Conservation (phyloP, 2,329 filamentous ascomycete genomes). For the Botrytis medusae region DNA sequence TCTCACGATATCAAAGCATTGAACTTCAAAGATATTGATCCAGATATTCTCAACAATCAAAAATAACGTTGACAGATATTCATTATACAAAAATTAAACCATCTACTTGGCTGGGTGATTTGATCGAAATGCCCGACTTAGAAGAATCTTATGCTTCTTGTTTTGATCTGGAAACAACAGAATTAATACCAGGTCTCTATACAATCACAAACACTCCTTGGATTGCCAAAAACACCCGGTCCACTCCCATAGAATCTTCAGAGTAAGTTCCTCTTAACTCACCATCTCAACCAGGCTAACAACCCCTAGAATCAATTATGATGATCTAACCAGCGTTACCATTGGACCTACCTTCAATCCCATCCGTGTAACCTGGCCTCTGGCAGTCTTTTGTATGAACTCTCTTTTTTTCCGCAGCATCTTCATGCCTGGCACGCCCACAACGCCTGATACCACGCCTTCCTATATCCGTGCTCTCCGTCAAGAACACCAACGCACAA, state of each 20-base stretch:
- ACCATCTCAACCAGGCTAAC: neutral
- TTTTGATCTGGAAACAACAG: accelerated
- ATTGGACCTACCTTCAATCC: neutral
- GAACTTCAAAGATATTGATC: neutral
- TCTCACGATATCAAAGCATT: accelerated
- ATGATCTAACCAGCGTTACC: neutral
- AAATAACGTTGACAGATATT: neutral
- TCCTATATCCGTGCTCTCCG: neutral
- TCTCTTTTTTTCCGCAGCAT: slow-evolving; percentile 9
- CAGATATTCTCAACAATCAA: neutral
- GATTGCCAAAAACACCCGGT: neutral
- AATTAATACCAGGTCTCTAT: neutral
- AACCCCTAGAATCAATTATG: neutral
- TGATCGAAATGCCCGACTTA: neutral
- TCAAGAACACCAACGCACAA: neutral
- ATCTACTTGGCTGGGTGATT: neutral
- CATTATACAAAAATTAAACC: neutral
- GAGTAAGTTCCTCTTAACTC: neutral
- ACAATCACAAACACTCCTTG: neutral
- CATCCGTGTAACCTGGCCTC: neutral
- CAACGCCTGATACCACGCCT: neutral
- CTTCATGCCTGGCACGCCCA: neutral
- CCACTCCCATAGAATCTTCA: neutral
- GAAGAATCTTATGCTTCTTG: neutral
- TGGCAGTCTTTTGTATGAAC: neutral